Conservation (phyloP, 495 filamentous ascomycete species). For the Podospora pseudocomata region DNA sequence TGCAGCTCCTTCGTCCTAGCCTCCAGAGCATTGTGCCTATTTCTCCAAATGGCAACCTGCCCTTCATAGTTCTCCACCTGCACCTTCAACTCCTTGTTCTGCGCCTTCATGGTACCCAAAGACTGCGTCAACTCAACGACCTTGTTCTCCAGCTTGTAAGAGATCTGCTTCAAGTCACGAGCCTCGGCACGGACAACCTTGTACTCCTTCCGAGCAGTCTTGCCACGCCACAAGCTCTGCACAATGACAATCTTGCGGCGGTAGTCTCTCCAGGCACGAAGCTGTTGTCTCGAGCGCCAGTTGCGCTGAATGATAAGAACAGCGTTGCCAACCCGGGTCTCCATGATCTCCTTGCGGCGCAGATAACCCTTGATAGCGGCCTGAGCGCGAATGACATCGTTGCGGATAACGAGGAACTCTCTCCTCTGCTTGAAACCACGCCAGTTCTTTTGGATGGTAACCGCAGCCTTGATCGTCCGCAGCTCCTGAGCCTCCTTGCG, state of each 20-base stretch:
- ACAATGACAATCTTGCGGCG: slow-evolving; percentile 83
- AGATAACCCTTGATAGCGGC: slow-evolving; percentile 88
- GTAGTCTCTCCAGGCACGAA: slow-evolving; percentile 82
- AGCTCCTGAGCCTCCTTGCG: slow-evolving; percentile 75
- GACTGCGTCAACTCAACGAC: slow-evolving; percentile 96
- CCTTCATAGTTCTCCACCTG: slow-evolving; percentile 96
- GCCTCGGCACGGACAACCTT: slow-evolving; percentile 91
- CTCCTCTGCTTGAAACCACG: slow-evolving; percentile 82
- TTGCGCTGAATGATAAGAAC: slow-evolving; percentile 84
- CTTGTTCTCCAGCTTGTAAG: slow-evolving; percentile 98
- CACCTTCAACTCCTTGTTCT: slow-evolving; percentile 82
- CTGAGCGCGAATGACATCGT: slow-evolving; percentile 80
- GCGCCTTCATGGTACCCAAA: slow-evolving; percentile 81
- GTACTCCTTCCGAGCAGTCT: slow-evolving; percentile 73
- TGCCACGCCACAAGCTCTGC: slow-evolving; percentile 92
- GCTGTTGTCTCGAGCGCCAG: slow-evolving; percentile 76
- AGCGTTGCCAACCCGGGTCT: slow-evolving; percentile 90
- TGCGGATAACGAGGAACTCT: slow-evolving; percentile 68
- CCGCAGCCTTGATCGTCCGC: slow-evolving; percentile 79
- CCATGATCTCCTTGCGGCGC: slow-evolving; percentile 81
- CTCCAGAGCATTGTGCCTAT: slow-evolving; percentile 86
- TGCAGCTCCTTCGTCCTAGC: slow-evolving; percentile 88
- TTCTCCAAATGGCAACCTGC: slow-evolving; percentile 92
- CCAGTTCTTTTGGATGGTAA: slow-evolving; percentile 93
- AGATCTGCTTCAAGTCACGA: slow-evolving; percentile 96